Percentiles rank a stretch among this genome's conserved stretches.
These are phyloP conservation scores for Camillea tinctor DNA, from an alignment of 2,329 filamentous ascomycete genomes.

Conservation along the genomic window DNA sequence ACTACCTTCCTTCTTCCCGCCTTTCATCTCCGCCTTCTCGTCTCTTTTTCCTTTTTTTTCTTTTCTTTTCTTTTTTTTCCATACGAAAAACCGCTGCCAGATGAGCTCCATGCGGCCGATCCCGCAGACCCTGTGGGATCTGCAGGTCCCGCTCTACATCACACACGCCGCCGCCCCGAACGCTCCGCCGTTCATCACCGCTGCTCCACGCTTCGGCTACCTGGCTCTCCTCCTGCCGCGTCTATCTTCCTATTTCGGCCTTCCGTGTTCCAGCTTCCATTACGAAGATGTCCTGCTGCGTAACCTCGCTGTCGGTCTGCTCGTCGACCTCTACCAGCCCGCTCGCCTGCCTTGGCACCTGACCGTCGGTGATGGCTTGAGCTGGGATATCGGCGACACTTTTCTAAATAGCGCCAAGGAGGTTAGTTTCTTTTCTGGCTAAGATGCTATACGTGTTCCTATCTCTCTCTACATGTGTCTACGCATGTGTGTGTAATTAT, in stretches of 20 bases:
- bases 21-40: neutral
- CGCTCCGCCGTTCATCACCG: constrained; percentile 52
- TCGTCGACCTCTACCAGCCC: constrained; percentile 58
- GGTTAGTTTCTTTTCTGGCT: constrained; percentile 35
- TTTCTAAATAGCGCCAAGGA: constrained; percentile 66
- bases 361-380: constrained; percentile 51
- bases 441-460: neutral
- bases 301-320: constrained; percentile 33
- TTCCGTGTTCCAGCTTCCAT: constrained; percentile 58
- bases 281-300: constrained; percentile 40
- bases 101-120: constrained; percentile 23
- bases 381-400: constrained; percentile 61
- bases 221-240: constrained; percentile 57
- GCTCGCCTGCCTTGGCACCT: constrained; percentile 51
- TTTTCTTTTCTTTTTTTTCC: neutral
- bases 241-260: constrained; percentile 51
- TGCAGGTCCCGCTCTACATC: constrained; percentile 54
- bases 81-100: neutral
- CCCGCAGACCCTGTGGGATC: constrained; percentile 52
- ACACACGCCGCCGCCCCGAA: constrained; percentile 48
- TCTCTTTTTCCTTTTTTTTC: neutral
- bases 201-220: constrained; percentile 59
- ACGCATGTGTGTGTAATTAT: too few relatives aligned
- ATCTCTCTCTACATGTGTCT: neutral
- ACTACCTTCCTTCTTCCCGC: neutral